Percentiles rank a stretch among this genome's conserved stretches.
Conservation (phyloP, 768 basidiomycete species). For the Termitomyces sp. region DNA sequence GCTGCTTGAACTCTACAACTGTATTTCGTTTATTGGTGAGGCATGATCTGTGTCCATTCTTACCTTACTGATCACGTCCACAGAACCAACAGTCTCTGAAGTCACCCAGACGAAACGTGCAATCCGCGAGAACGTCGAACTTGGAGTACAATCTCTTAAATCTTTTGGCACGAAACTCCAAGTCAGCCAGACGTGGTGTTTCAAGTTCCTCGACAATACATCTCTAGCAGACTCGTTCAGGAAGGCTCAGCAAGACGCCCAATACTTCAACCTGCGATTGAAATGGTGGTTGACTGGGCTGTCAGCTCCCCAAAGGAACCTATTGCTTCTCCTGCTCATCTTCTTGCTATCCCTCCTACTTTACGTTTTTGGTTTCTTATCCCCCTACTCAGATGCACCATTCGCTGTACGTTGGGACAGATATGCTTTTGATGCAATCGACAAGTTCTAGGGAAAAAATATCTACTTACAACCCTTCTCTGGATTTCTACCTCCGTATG, state of each 20-base stretch:
- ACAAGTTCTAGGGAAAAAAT: background rate
- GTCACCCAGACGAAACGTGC: background rate
- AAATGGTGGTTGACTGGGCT: conserved; percentile 9
- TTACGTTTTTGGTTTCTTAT: background rate
- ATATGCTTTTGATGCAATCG: background rate
- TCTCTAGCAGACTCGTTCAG: background rate
- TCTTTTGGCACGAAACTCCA: background rate
- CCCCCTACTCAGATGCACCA: background rate
- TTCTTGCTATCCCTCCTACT: background rate
- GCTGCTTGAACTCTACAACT: conserved; percentile 15
- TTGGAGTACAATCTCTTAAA: background rate
- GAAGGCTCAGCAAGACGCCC: conserved; percentile 3
- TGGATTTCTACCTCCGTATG: background rate
- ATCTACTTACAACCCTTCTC: background rate
- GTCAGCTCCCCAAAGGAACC: background rate
- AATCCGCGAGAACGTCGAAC: conserved; percentile 4
- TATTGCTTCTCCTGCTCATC: conserved; percentile 1
- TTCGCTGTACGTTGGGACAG: background rate
- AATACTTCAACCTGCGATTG: conserved; percentile 5
- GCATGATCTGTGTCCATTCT: background rate
- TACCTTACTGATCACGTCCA: background rate
- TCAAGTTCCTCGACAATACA: background rate
- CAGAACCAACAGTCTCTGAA: conserved; percentile 2
- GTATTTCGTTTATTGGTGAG: conserved; percentile 20
- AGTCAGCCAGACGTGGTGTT: background rate